Evolutionary conservation across 495 filamentous ascomycete species (phyloP).

Genomic region (Lasiosphaeriaceae sp.): DNA sequence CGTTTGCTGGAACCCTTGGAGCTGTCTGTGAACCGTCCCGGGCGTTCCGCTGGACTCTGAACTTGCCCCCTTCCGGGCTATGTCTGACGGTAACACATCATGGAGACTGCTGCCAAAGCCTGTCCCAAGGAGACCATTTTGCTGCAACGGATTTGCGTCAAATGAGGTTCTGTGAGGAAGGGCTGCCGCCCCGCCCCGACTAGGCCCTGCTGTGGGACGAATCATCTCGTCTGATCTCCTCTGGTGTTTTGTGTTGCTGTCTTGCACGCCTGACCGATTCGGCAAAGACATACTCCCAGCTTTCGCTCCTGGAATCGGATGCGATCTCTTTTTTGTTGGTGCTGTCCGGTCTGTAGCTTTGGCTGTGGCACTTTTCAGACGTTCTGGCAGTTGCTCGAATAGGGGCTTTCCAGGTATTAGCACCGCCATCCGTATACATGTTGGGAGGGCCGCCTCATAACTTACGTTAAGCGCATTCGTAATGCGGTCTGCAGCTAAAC

Average conservation of each 20-base stretch:
- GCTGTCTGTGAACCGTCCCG: constrained; percentile 14
- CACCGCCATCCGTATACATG: constrained; percentile 1
- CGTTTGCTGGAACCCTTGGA: constrained; percentile 19
- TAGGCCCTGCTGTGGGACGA: constrained; percentile 32
- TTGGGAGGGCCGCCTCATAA: neutral
- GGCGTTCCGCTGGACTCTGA: constrained; percentile 24
- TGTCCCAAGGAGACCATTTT: constrained; percentile 20
- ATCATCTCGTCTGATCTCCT: constrained; percentile 47
- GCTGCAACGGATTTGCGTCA: constrained; percentile 27
- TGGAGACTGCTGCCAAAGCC: constrained; percentile 24
- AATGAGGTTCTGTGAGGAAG: constrained; percentile 32
- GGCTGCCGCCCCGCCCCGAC: constrained; percentile 16
- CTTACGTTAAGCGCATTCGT: constrained; percentile 67
- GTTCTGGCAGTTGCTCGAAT: constrained; percentile 77
- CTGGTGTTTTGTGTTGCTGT: constrained; percentile 22
- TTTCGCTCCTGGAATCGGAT: constrained; percentile 50
- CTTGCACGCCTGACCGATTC: constrained; percentile 23
- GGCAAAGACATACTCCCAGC: constrained; percentile 20
- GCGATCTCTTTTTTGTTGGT: constrained; percentile 55
- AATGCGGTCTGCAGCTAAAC: constrained; percentile 83
- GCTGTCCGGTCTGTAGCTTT: constrained; percentile 31
- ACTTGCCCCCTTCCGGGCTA: constrained; percentile 19
- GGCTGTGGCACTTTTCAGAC: constrained; percentile 47
- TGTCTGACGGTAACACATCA: constrained; percentile 29
- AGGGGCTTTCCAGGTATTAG: constrained; percentile 47